Percentiles rank a stretch among this genome's conserved stretches.
Evolutionary conservation across 306 rosid species (phyloP).

Genomic region (Parietaria judaica): DNA sequence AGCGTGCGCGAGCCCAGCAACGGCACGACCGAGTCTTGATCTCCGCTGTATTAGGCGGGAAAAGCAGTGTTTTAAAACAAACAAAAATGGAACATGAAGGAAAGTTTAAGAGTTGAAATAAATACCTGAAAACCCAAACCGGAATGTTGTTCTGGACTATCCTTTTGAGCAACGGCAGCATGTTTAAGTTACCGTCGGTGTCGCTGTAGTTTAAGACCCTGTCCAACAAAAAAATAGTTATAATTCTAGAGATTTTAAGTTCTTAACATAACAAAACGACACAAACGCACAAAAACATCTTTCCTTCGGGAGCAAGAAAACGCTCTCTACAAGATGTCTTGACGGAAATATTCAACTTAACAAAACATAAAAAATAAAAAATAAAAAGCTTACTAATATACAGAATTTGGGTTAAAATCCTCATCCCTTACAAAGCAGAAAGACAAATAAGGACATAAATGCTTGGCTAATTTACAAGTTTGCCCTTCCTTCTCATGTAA

Average conservation of each 20-base stretch:
- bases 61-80: background rate
- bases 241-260: background rate
- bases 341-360: too few species aligned
- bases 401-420: too few species aligned
- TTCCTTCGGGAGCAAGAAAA: too few species aligned
- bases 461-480: too few species aligned
- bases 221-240: constrained; percentile 17
- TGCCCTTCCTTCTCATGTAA: too few species aligned
- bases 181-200: constrained; percentile 49
- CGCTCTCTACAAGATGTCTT: too few species aligned
- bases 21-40: constrained; percentile 83
- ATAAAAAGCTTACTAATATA: too few species aligned
- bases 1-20: constrained; percentile 72
- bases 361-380: too few species aligned
- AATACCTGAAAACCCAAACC: constrained; percentile 89
- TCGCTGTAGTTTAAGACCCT: constrained; percentile 56
- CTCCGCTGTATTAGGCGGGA: constrained; percentile 48
- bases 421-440: too few species aligned
- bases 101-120: background rate
- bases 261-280: background rate
- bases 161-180: constrained; percentile 67
- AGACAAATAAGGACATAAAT: too few species aligned
- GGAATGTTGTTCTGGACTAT: constrained; percentile 62
- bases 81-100: background rate
- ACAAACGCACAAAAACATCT: too few species aligned